A percentile compares a stretch with the other conserved stretches of the same genome.
These are phyloP conservation scores for Dictyostelium citrinum DNA, from an alignment of 78 protist species.

Conservation along the genomic window DNA sequence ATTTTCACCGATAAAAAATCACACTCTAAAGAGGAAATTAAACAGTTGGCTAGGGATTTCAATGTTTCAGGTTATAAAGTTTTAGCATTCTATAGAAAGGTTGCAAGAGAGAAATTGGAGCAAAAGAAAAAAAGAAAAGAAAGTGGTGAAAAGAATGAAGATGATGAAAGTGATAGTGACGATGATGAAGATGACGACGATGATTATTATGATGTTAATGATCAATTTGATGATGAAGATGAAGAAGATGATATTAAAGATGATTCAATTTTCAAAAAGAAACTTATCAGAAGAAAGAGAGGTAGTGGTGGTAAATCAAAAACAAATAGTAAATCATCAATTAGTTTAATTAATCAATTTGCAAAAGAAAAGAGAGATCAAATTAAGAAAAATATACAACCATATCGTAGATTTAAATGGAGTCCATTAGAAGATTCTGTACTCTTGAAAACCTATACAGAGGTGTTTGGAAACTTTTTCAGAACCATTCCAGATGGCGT, in stretches of 20 bases:
- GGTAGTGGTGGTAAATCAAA: background rate
- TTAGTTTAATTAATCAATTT: background rate
- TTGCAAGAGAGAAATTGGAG: background rate
- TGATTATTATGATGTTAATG: background rate
- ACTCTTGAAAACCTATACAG: background rate
- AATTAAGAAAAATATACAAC: background rate
- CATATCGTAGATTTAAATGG: slow-evolving; percentile 14
- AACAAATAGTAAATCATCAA: no score
- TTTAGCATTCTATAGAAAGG: background rate
- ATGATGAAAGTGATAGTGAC: background rate
- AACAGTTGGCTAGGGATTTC: background rate
- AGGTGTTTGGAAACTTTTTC: background rate
- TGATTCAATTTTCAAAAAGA: background rate
- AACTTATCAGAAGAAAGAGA: background rate
- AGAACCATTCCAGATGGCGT: background rate
- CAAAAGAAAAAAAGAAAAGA: background rate
- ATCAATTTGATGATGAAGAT: background rate
- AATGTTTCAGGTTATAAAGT: background rate
- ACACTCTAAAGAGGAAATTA: background rate
- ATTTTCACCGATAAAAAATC: background rate
- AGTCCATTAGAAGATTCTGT: background rate
- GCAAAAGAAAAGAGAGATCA: background rate
- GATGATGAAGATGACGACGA: background rate
- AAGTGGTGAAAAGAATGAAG: background rate
- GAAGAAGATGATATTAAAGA: background rate